These are phyloP conservation scores for Hanseniaspora singularis DNA, from an alignment of 805 yeast genomes.

Conservation along the genomic window DNA sequence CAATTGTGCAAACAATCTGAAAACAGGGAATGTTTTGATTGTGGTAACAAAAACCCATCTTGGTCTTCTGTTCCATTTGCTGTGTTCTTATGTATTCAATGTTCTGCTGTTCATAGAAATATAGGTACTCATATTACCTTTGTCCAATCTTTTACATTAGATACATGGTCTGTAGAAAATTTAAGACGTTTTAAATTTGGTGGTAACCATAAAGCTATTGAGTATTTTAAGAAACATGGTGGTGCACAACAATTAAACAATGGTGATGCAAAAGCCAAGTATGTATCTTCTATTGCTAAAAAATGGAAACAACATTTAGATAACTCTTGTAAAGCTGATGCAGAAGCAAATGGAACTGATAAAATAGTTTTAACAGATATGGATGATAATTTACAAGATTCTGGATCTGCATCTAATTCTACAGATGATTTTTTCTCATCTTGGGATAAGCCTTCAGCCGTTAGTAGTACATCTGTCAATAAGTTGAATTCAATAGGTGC, in stretches of 20 bases:
- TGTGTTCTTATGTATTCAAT: constrained; percentile 79
- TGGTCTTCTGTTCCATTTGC: constrained; percentile 99
- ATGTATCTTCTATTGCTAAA: constrained; percentile 67
- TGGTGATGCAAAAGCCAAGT: constrained; percentile 59
- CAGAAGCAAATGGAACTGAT: constrained; percentile 61
- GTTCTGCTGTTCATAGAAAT: constrained; percentile 91
- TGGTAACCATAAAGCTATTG: constrained; percentile 79
- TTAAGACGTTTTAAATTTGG: constrained; percentile 87
- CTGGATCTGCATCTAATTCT: constrained; percentile 30
- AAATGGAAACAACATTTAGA: constrained; percentile 72
- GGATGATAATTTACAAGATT: constrained; percentile 21
- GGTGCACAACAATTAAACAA: constrained; percentile 57
- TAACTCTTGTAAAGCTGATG: constrained; percentile 46
- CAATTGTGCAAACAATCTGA: constrained; percentile 42
- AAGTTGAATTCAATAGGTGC: constrained; percentile 22
- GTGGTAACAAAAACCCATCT: constrained; percentile 86
- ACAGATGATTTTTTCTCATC: constrained; percentile 82
- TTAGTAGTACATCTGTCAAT: constrained; percentile 27
- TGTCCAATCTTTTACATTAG: constrained; percentile 83
- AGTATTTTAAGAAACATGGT: constrained; percentile 71
- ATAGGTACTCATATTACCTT: constrained; percentile 93
- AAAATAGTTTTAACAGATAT: constrained; percentile 41
- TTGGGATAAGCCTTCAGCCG: constrained; percentile 65
- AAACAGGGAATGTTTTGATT: constrained; percentile 84
- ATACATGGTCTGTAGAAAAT: constrained; percentile 87